These are phyloP conservation scores for Peltaster fructicola DNA, from an alignment of 2,329 filamentous ascomycete species.

Conservation along the genomic window DNA sequence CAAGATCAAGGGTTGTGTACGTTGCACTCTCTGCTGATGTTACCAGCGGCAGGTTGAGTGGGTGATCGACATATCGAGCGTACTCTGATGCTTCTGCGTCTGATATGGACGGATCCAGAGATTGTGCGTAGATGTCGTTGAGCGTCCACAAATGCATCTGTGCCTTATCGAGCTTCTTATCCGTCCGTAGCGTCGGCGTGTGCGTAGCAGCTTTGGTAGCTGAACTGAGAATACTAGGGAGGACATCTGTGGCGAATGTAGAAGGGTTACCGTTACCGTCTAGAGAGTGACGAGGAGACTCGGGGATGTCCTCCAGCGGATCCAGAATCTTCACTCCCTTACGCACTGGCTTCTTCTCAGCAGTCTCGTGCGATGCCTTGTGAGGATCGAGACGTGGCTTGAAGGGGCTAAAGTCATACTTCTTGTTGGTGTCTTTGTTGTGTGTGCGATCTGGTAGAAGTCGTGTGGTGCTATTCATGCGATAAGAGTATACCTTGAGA, in stretches of 20 bases:
- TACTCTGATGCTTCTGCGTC: conserved; percentile 70
- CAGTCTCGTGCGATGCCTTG: conserved; percentile 28
- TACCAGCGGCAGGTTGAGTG: conserved; percentile 72
- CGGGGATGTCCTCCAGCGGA: conserved; percentile 23
- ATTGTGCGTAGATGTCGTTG: conserved; percentile 67
- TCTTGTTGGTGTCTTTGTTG: conserved; percentile 42
- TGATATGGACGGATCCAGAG: conserved; percentile 68
- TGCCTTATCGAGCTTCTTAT: conserved; percentile 48
- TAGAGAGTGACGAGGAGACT: conserved; percentile 2
- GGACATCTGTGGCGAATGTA: not conserved
- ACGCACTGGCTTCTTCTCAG: conserved; percentile 41
- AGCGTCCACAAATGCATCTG: conserved; percentile 79
- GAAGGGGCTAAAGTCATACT: conserved; percentile 78
- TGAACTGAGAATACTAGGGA: not conserved
- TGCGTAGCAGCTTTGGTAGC: not conserved
- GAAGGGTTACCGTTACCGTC: conserved; percentile 4
- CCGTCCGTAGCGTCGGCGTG: conserved; percentile 1
- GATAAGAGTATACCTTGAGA: conserved; percentile 79
- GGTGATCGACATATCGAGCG: conserved; percentile 71
- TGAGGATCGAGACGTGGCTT: conserved; percentile 40
- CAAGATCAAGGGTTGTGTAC: conserved; percentile 45
- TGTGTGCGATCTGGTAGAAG: conserved; percentile 57
- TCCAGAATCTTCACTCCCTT: conserved; percentile 57
- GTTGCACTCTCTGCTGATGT: conserved; percentile 44
- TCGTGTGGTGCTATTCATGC: conserved; percentile 75